These are phyloP conservation scores for Eucalyptus regnans DNA, from an alignment of 345 rosid species.

Conservation along the genomic window DNA sequence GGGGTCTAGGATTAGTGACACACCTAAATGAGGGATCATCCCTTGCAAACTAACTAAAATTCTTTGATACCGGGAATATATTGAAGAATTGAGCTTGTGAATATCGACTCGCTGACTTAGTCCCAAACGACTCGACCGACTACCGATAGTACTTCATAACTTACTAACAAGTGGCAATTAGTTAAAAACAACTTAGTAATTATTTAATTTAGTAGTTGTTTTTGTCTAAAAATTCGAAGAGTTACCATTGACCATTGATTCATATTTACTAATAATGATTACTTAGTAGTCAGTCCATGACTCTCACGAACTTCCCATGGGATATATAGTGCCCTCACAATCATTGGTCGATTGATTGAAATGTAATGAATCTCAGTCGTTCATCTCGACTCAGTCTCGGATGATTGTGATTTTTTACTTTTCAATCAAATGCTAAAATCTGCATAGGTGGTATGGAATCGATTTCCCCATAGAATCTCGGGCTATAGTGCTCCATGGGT, in stretches of 20 bases:
- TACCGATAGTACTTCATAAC: not conserved
- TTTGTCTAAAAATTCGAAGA: not conserved
- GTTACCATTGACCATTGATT: too few relatives aligned
- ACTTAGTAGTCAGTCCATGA: not conserved
- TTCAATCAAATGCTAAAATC: not conserved
- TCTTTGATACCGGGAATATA: accelerated
- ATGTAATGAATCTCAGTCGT: not conserved
- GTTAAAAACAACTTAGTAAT: not conserved
- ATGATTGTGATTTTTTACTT: not conserved
- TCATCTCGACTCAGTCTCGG: not conserved
- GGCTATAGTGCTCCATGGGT: not conserved
- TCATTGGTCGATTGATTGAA: not conserved
- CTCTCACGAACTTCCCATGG: not conserved
- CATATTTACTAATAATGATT: too few relatives aligned
- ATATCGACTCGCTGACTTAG: not conserved
- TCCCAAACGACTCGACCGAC: not conserved
- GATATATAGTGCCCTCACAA: not conserved
- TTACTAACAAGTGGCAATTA: not conserved
- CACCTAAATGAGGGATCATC: not conserved
- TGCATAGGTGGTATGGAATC: not conserved
- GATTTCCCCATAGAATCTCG: not conserved
- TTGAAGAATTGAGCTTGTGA: not conserved
- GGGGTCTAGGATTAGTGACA: not conserved
- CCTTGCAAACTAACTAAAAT: not conserved
- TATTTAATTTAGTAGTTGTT: not conserved